Base-by-base conservation (phyloP, 163 green algal species). In the Chlamydomonas reinhardtii region DNA sequence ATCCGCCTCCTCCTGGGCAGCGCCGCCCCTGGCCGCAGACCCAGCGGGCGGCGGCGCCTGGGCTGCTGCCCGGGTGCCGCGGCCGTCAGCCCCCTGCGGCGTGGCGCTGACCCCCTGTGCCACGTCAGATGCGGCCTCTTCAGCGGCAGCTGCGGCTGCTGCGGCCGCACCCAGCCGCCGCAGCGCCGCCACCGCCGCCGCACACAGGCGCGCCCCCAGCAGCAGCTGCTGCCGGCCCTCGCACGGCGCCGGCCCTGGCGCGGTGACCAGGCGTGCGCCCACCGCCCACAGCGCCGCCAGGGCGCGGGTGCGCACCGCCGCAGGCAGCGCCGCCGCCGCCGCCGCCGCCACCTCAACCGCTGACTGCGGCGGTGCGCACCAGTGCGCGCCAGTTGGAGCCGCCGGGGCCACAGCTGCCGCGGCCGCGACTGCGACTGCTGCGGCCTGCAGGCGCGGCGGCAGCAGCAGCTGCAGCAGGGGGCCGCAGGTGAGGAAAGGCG, bases 401-500 rank as follows among this genome's bases (percentile, higher is more conserved):
- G 48, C 11, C 12, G 12, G 48, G 43, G 43, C n/a, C n/a, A n/a
- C 43, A 54, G 68, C 32, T 52, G 68, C 1, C 68, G 16, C 32
- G 3, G 39, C 19, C 32, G 68, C 6, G 20, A 19, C 32, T 25
- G 69, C 27, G 4, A 52, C 19, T 19, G 14, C 16, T 0, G 48
- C 43, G 15, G 22, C n/a, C 62, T 22, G 19, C 37, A 84, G 43
- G 9, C 8, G 29, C 31, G 27, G 39, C 27, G 79, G 69, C 69
- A 86, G 54, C n/a, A 86, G 79, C 34, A 86, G 79, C 32, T 48
- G 54, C 71, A 86, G 68, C 54, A 86, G 35, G 11, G 20, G 52
- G 0, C 34, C 4, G 69, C 79, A 79, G 69, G 17, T 1, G 52
- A 79, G 54, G 54, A 86, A 79, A 27, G 79, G 69, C 69, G 52